A percentile compares a stretch with the other conserved stretches of the same genome.
phyloP scores from a whole-genome alignment of 805 yeast genomes.

The Lachancea kluyveri region DNA sequence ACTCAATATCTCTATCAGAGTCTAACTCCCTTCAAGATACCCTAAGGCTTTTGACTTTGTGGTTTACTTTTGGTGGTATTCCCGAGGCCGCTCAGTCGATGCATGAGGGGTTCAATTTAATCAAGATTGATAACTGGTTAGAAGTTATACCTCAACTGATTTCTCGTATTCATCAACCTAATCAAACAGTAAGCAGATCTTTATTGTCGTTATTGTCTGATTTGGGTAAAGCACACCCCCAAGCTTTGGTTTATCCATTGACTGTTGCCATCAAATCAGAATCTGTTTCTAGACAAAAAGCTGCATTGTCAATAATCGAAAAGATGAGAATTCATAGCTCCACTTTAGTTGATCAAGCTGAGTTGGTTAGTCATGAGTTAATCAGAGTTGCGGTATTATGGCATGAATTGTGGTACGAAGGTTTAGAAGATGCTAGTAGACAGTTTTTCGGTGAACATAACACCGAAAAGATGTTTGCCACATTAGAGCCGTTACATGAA shows the following conservation, averaged over 20 bases:
- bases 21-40: conserved; percentile 91
- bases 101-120: conserved; percentile 83
- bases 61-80: conserved; percentile 95
- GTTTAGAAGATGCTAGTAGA: conserved; percentile 92
- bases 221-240: conserved; percentile 93
- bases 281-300: conserved; percentile 79
- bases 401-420: conserved; percentile 99
- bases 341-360: conserved; percentile 82
- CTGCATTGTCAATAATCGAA: conserved; percentile 86
- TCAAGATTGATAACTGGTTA: conserved; percentile 88
- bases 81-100: conserved; percentile 88
- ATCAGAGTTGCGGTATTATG: conserved; percentile 93
- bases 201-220: conserved; percentile 76
- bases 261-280: conserved; percentile 96
- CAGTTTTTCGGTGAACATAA: conserved; percentile 91
- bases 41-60: conserved; percentile 76
- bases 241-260: conserved; percentile 89
- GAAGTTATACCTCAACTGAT: conserved; percentile 94
- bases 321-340: conserved; percentile 89
- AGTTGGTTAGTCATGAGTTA: conserved; percentile 85
- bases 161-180: conserved; percentile 94
- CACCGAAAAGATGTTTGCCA: conserved; percentile 89
- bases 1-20: conserved; percentile 81
- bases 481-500: conserved; percentile 81
- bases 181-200: conserved; percentile 73